Evolutionary conservation across 768 basidiomycete species (phyloP).

Genomic region (Mycena belliarum): DNA sequence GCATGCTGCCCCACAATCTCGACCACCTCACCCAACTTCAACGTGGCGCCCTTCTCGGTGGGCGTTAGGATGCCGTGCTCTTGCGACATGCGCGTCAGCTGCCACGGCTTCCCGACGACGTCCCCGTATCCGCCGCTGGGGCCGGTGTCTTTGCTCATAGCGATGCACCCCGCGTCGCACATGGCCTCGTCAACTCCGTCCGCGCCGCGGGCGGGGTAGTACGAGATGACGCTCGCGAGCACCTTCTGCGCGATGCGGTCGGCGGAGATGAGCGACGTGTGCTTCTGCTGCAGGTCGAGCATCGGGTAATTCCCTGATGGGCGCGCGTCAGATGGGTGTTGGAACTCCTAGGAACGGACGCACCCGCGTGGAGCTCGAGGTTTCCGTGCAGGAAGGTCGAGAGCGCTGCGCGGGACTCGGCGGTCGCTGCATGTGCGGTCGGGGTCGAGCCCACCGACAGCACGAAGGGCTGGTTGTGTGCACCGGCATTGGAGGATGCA

Average conservation of each 20-base stretch:
- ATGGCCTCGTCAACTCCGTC: slow-evolving; percentile 71
- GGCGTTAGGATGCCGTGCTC: slow-evolving; percentile 76
- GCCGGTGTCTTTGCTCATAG: slow-evolving; percentile 86
- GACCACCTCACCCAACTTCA: slow-evolving; percentile 62
- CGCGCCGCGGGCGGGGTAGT: slow-evolving; percentile 68
- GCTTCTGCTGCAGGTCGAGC: slow-evolving; percentile 81
- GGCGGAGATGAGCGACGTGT: slow-evolving; percentile 64
- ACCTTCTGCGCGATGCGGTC: slow-evolving; percentile 66
- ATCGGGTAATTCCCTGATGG: slow-evolving; percentile 76
- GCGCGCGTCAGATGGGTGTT: background rate
- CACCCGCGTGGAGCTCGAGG: slow-evolving; percentile 79
- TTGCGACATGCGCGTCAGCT: slow-evolving; percentile 65
- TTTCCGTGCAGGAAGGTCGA: slow-evolving; percentile 53
- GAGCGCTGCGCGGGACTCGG: slow-evolving; percentile 43
- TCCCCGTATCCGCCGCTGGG: slow-evolving; percentile 72
- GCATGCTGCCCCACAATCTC: slow-evolving; percentile 86
- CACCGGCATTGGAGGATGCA: slow-evolving; percentile 30
- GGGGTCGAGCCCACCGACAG: slow-evolving; percentile 88
- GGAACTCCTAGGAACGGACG: slow-evolving; percentile 12
- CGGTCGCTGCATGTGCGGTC: slow-evolving; percentile 75
- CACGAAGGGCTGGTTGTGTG: slow-evolving; percentile 55
- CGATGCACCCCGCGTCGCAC: slow-evolving; percentile 81
- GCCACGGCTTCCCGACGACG: slow-evolving; percentile 66
- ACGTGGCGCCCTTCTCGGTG: slow-evolving; percentile 27
- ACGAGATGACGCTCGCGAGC: slow-evolving; percentile 73